phyloP scores from a whole-genome alignment of 495 filamentous ascomycete species.

The Xylaria intraflava region DNA sequence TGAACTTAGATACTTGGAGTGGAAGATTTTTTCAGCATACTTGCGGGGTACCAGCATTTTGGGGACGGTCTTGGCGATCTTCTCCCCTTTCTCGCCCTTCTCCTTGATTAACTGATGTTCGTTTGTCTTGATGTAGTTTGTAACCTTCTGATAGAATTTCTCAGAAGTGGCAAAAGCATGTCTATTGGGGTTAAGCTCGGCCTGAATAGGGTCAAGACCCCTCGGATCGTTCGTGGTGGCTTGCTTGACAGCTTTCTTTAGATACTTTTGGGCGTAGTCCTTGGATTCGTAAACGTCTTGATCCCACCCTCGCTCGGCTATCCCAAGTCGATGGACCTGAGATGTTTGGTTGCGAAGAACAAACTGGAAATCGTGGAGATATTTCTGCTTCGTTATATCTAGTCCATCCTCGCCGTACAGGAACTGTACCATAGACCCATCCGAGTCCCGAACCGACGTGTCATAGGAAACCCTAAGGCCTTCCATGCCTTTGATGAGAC shows the following conservation, averaged over 20 bases:
- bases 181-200: constrained; percentile 65
- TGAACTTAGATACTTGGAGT: constrained; percentile 88
- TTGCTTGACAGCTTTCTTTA: constrained; percentile 71
- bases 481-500: constrained; percentile 99
- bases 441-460: constrained; percentile 84
- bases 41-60: constrained; percentile 51
- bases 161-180: constrained; percentile 85
- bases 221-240: constrained; percentile 60
- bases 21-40: constrained; percentile 72
- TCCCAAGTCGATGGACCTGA: constrained; percentile 35
- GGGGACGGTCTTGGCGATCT: constrained; percentile 33
- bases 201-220: constrained; percentile 69
- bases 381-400: constrained; percentile 89
- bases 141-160: constrained; percentile 58
- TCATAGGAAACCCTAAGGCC: constrained; percentile 89
- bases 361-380: constrained; percentile 86
- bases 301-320: constrained; percentile 31
- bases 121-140: constrained; percentile 69
- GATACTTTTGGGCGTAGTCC: constrained; percentile 63
- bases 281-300: constrained; percentile 45
- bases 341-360: constrained; percentile 66
- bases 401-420: constrained; percentile 94
- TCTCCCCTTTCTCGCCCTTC: constrained; percentile 58
- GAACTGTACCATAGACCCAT: constrained; percentile 91
- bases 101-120: constrained; percentile 67